Percentiles rank a stretch among this genome's conserved stretches.
Conservation (phyloP, 345 rosid species). For the Acer campestre region DNA sequence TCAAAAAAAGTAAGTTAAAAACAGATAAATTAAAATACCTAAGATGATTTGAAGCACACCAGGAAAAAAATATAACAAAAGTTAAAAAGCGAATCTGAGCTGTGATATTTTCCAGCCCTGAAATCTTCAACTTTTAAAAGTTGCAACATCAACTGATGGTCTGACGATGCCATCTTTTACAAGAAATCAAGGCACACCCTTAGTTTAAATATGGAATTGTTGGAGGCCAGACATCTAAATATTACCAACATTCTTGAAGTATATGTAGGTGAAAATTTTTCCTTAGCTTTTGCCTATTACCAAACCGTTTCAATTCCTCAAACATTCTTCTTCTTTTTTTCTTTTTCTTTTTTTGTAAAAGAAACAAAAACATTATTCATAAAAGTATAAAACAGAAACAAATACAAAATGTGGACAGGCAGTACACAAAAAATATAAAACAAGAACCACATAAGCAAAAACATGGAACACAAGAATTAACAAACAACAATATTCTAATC, state of each 20-base stretch:
- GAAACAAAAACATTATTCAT: not conserved
- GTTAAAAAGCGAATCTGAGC: not conserved
- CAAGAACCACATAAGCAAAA: not conserved
- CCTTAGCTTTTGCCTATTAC: not conserved
- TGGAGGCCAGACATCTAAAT: not conserved
- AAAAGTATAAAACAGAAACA: not conserved
- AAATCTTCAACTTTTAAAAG: not conserved
- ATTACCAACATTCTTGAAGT: not conserved
- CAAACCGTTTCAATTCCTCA: not conserved
- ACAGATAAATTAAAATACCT: conserved; percentile 18
- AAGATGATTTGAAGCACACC: conserved; percentile 14
- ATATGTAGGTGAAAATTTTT: not conserved
- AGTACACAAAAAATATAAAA: too few species aligned
- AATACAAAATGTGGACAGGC: too few species aligned
- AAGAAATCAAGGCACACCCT: not conserved
- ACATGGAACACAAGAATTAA: not conserved
- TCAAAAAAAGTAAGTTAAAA: conserved; percentile 25
- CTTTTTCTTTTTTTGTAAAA: too few species aligned
- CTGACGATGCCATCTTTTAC: not conserved
- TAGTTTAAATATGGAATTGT: not conserved
- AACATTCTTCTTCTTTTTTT: too few species aligned
- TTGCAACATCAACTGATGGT: not conserved
- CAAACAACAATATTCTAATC: not conserved
- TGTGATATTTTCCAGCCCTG: not conserved
- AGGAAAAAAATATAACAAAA: not conserved